Evolutionary conservation across 2,329 filamentous ascomycete genomes (phyloP).

Genomic region (Blumeria hordei): DNA sequence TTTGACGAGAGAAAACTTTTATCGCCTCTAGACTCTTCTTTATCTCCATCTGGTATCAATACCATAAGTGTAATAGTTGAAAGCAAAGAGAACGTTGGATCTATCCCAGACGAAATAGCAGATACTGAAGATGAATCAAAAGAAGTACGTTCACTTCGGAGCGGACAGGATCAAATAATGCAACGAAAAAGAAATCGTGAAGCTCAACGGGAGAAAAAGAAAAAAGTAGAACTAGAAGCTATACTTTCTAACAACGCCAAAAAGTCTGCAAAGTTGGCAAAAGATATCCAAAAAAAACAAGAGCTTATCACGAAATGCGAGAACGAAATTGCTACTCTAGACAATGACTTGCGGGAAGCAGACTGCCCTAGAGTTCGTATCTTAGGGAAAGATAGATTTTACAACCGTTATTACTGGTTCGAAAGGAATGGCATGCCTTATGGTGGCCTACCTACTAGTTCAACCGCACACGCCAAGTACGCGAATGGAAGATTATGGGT

Average conservation of each 20-base stretch:
- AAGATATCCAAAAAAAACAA: conserved; percentile 75
- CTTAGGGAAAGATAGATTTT: conserved; percentile 85
- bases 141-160: conserved; percentile 30
- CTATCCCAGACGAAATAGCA: conserved; percentile 31
- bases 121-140: conserved; percentile 47
- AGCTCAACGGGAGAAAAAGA: conserved; percentile 40
- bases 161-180: conserved; percentile 41
- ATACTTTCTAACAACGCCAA: conserved; percentile 57
- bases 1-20: conserved; percentile 52
- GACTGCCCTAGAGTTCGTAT: conserved; percentile 78
- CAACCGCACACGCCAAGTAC: conserved; percentile 66
- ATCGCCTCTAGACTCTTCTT: conserved; percentile 46
- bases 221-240: conserved; percentile 30
- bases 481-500: conserved; percentile 93
- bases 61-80: conserved; percentile 29
- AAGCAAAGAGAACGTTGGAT: conserved; percentile 36
- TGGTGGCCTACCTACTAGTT: conserved; percentile 65
- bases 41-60: conserved; percentile 27
- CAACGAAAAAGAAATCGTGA: conserved; percentile 59
- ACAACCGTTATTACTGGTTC: conserved; percentile 98
- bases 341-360: conserved; percentile 81
- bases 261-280: conserved; percentile 66
- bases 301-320: conserved; percentile 59
- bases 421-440: conserved; percentile 97
- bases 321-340: conserved; percentile 59